These are phyloP conservation scores for Leccinum longicurvipes DNA, from an alignment of 768 basidiomycete genomes.

Conservation along the genomic window DNA sequence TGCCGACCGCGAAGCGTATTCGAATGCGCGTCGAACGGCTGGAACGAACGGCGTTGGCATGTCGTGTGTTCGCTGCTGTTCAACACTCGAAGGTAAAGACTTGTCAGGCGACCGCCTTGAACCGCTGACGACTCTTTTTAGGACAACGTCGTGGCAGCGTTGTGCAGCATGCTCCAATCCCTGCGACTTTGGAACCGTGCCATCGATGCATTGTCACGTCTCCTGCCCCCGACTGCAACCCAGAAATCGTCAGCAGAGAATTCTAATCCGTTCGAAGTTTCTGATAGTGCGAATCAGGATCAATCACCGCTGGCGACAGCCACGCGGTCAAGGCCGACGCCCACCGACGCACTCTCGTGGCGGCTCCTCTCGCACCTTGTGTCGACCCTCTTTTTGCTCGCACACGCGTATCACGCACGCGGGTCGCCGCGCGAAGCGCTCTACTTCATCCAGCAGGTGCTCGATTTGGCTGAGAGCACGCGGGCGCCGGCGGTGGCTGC, in stretches of 20 bases:
- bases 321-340: constrained; percentile 15
- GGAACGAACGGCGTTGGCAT: constrained; percentile 71
- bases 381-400: constrained; percentile 59
- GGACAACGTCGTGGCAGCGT: constrained; percentile 58
- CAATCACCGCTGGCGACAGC: constrained; percentile 18
- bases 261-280: constrained; percentile 57
- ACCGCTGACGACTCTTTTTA: constrained; percentile 24
- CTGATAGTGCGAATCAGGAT: constrained; percentile 30
- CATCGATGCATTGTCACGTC: constrained; percentile 59
- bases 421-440: constrained; percentile 85
- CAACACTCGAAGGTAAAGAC: constrained; percentile 57
- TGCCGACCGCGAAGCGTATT: constrained; percentile 56
- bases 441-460: constrained; percentile 77
- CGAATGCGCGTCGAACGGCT: constrained; percentile 54
- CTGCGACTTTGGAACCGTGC: constrained; percentile 82
- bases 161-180: constrained; percentile 62
- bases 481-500: constrained; percentile 63
- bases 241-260: constrained; percentile 31
- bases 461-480: constrained; percentile 66
- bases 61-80: constrained; percentile 64
- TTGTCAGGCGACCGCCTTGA: neutral
- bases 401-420: constrained; percentile 60
- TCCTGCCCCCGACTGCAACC: constrained; percentile 35
- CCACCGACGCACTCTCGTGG: constrained; percentile 67
- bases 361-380: constrained; percentile 71